These are phyloP conservation scores for Hirschioporus abietinus DNA, from an alignment of 768 basidiomycete genomes.

Conservation along the genomic window DNA sequence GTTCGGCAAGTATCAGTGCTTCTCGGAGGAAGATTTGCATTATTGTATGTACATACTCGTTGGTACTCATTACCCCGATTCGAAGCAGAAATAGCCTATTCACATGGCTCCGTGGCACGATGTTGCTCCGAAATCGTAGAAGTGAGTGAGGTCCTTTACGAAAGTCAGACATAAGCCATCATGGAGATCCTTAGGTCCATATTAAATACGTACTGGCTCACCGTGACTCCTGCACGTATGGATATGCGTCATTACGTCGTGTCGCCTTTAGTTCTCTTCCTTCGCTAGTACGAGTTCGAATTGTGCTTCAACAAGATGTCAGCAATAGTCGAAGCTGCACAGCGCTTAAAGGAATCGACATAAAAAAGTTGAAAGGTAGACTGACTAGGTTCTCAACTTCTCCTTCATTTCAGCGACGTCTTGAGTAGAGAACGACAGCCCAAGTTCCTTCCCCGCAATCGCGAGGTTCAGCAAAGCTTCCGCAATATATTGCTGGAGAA, in stretches of 20 bases:
- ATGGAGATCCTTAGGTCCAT: slow-evolving; percentile 4
- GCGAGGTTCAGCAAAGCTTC: slow-evolving; percentile 91
- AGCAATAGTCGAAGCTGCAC: background rate
- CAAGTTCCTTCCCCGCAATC: slow-evolving; percentile 93
- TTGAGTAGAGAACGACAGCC: slow-evolving; percentile 80
- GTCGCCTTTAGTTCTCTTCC: slow-evolving; percentile 95
- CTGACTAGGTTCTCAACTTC: slow-evolving; percentile 92
- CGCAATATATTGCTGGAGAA: slow-evolving; percentile 91
- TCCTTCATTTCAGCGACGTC: slow-evolving; percentile 94
- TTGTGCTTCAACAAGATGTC: slow-evolving; percentile 84
- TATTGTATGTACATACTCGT: slow-evolving; percentile 43
- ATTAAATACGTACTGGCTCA: slow-evolving; percentile 67
- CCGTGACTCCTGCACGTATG: slow-evolving; percentile 94
- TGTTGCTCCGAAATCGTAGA: slow-evolving; percentile 79
- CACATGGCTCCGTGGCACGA: slow-evolving; percentile 99
- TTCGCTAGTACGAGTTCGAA: slow-evolving; percentile 77
- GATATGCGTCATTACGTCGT: slow-evolving; percentile 99
- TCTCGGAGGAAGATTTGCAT: slow-evolving; percentile 96
- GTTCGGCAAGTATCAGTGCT: slow-evolving; percentile 77
- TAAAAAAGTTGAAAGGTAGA: background rate
- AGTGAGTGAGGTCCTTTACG: no score
- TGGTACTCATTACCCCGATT: background rate
- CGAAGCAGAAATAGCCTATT: slow-evolving; percentile 56
- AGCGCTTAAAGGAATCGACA: background rate
- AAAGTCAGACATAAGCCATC: background rate